A percentile compares a stretch with the other conserved stretches of the same genome.
phyloP scores from a whole-genome alignment of 1,284 basidiomycete species.

The Meira miltonrushii region DNA sequence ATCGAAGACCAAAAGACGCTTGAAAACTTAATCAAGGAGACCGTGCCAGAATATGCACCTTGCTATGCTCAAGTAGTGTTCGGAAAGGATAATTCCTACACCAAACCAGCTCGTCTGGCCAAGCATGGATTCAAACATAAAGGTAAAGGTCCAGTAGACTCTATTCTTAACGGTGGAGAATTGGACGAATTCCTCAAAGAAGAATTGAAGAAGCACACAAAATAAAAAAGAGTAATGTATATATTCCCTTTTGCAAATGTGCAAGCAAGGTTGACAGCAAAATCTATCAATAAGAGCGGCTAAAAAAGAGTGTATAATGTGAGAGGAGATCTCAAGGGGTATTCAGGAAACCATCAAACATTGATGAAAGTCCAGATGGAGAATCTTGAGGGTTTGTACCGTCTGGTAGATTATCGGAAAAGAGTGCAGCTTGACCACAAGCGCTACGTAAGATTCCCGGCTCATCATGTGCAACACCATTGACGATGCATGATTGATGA shows the following conservation, averaged over 20 bases:
- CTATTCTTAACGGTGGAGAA: constrained; percentile 10
- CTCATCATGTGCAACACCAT: background rate
- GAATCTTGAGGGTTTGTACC: too few species aligned
- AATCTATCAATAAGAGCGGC: too few species aligned
- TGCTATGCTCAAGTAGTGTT: constrained; percentile 6
- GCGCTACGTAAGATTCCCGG: background rate
- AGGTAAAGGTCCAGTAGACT: constrained; percentile 9
- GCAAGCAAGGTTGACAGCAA: too few species aligned
- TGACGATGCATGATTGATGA: background rate
- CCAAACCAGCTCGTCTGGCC: constrained; percentile 1
- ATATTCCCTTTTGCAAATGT: too few species aligned
- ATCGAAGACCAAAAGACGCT: background rate
- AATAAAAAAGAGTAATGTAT: background rate
- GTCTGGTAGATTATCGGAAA: too few species aligned
- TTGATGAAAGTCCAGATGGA: too few species aligned
- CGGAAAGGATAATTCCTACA: constrained; percentile 11
- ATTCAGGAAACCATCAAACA: too few species aligned
- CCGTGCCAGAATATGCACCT: background rate
- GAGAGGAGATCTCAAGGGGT: too few species aligned
- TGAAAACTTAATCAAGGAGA: constrained; percentile 8
- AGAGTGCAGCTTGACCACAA: background rate
- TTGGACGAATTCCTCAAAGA: constrained; percentile 9
- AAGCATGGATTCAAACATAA: constrained; percentile 12
- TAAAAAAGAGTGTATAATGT: too few species aligned
- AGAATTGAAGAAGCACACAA: background rate